These are phyloP conservation scores for Xylogone sp. DNA, from an alignment of 2,329 filamentous ascomycete species.

Conservation along the genomic window DNA sequence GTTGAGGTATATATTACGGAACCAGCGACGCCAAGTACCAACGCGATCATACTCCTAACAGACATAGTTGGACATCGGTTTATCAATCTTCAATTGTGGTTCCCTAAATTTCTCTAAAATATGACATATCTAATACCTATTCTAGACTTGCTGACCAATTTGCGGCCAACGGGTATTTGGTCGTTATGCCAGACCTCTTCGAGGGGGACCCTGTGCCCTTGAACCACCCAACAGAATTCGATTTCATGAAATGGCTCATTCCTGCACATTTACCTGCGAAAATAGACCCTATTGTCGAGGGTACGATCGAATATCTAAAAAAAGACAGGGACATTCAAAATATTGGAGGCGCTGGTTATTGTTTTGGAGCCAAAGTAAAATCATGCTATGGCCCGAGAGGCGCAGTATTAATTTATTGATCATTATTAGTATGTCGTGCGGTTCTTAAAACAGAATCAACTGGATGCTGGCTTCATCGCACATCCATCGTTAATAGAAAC, in stretches of 20 bases:
- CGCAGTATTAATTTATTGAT: no score
- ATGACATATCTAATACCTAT: no score
- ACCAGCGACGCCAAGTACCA: neutral
- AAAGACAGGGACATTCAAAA: conserved; percentile 48
- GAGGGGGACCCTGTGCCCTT: conserved; percentile 55
- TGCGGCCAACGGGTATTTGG: conserved; percentile 52
- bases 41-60: no score
- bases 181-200: conserved; percentile 64
- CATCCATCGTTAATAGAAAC: conserved; percentile 69
- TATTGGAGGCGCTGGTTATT: conserved; percentile 64
- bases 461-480: conserved; percentile 66
- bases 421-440: conserved; percentile 70
- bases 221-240: conserved; percentile 35
- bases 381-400: no score
- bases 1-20: neutral
- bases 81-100: conserved; percentile 51
- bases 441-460: conserved; percentile 54
- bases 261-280: neutral
- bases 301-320: conserved; percentile 46
- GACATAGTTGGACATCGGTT: neutral
- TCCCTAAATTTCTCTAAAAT: no score
- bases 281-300: conserved; percentile 31
- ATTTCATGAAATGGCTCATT: conserved; percentile 1
- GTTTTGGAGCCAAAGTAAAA: conserved; percentile 71
- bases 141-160: conserved; percentile 73